Conservation (phyloP, 192 early-diverging fungal genomes). For the Coemansia reversa region DNA sequence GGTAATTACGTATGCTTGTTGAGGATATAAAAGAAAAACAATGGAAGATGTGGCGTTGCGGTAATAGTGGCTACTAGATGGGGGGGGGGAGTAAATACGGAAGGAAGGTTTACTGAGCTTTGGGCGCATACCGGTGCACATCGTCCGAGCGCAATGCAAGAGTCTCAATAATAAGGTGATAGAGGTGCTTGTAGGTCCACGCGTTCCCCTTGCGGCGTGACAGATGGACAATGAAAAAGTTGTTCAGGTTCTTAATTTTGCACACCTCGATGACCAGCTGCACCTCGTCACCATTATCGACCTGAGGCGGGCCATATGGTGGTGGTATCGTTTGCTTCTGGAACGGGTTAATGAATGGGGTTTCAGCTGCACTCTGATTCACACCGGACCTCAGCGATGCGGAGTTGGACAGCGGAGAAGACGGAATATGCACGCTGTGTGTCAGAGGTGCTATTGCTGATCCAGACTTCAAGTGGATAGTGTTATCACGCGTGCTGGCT, state of each 20-base stretch:
- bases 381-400: slow-evolving; percentile 36
- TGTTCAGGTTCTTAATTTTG: slow-evolving; percentile 84
- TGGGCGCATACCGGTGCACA: slow-evolving; percentile 23
- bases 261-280: slow-evolving; percentile 87
- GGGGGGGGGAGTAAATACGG: background rate
- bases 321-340: slow-evolving; percentile 20
- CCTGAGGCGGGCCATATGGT: slow-evolving; percentile 46
- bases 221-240: slow-evolving; percentile 72
- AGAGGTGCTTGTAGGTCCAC: slow-evolving; percentile 79
- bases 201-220: slow-evolving; percentile 70
- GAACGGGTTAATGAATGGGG: slow-evolving; percentile 43
- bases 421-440: slow-evolving; percentile 21
- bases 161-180: slow-evolving; percentile 57
- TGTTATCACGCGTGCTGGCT: background rate
- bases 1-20: background rate
- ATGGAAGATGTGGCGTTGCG: slow-evolving; percentile 6
- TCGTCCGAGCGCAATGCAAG: slow-evolving; percentile 50
- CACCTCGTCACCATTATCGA: slow-evolving; percentile 73
- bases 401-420: slow-evolving; percentile 46
- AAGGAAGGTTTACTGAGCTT: slow-evolving; percentile 4
- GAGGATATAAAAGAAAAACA: slow-evolving; percentile 11
- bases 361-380: slow-evolving; percentile 14
- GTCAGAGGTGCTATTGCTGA: slow-evolving; percentile 11
- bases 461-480: background rate
- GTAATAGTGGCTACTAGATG: background rate